Percentiles rank a stretch among this genome's conserved stretches.
phyloP scores from a whole-genome alignment of 768 basidiomycete genomes.

The Suillus decipiens region DNA sequence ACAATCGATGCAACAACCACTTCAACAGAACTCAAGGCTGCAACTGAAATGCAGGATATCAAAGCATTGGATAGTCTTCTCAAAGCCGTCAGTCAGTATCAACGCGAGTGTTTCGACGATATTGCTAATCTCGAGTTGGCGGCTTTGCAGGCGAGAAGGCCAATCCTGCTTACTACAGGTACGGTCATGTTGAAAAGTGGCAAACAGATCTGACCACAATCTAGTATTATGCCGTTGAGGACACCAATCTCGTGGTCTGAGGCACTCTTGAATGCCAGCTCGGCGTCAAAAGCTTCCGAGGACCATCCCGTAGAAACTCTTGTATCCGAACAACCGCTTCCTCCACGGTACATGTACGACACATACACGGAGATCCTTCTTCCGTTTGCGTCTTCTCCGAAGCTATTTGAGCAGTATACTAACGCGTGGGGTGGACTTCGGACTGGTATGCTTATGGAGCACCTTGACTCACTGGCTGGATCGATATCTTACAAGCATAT shows the following conservation, averaged over 20 bases:
- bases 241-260: constrained; percentile 60
- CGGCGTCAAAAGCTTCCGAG: constrained; percentile 26
- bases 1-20: not conserved
- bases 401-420: constrained; percentile 66
- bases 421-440: constrained; percentile 73
- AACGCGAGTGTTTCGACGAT: not conserved
- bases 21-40: constrained; percentile 23
- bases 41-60: constrained; percentile 60
- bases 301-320: constrained; percentile 15
- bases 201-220: constrained; percentile 10
- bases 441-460: constrained; percentile 74
- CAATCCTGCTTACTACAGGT: constrained; percentile 57
- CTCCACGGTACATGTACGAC: constrained; percentile 64
- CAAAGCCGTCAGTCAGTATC: constrained; percentile 54
- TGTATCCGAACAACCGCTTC: constrained; percentile 24
- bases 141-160: constrained; percentile 45
- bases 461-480: constrained; percentile 83
- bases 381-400: constrained; percentile 60
- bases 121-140: not conserved
- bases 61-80: constrained; percentile 57
- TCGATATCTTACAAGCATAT: constrained; percentile 84
- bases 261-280: constrained; percentile 42
- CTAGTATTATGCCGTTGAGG: constrained; percentile 59
- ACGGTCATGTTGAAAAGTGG: constrained; percentile 11
- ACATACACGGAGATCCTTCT: constrained; percentile 69